Evolutionary conservation across 2,329 filamentous ascomycete genomes (phyloP), one percentile per base, ranked within the genome.

Genomic region (Colletotrichum tabaci): DNA sequence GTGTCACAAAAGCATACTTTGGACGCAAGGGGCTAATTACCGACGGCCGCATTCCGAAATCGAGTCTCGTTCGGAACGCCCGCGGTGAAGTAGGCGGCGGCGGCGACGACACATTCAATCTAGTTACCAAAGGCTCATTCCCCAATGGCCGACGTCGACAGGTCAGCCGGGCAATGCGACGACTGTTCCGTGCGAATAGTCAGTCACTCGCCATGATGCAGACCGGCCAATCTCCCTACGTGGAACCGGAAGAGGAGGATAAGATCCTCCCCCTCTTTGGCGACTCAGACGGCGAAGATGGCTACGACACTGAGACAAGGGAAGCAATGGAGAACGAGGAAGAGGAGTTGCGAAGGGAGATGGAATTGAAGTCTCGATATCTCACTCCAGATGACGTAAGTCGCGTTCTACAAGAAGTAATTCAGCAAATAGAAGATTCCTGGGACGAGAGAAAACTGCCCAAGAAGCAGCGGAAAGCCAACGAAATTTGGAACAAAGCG

Each of bases 371-470:
- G 69, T 76, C 21, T 74, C 74, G 72, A 73, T 76, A 73, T 16
- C 79, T 91, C 15, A 80, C 82, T 12, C 44, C 60, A 4, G 84
- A 87, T 0, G 83, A 89, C 50, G 83, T 93, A 26, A 80, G 86
- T 3, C 74, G 78, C 0, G 80, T 89, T 15, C 84, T 96, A 44
- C 82, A 90, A 38, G 79, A 87, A 21, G 86, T 83, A 35, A 86
- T 93, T 13, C 76, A 82, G 8, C 79, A 84, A 1, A 85, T 89
- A 69, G 84, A 85, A 60, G 77, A 81, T 4, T 78, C 80, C 5
- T 96, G 93, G 93, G 80, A 81, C n/a, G 78, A 84, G n/a, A 83
- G 81, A 1, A 90, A 90, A 74, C 83, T 89, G 8, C 87, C 89
- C 0, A 88, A 84, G 63, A 82, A 89, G 16, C 82, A 89, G 67